These are phyloP conservation scores for Ammopiptanthus mongolicus DNA, from an alignment of 306 rosid species.

Conservation along the genomic window DNA sequence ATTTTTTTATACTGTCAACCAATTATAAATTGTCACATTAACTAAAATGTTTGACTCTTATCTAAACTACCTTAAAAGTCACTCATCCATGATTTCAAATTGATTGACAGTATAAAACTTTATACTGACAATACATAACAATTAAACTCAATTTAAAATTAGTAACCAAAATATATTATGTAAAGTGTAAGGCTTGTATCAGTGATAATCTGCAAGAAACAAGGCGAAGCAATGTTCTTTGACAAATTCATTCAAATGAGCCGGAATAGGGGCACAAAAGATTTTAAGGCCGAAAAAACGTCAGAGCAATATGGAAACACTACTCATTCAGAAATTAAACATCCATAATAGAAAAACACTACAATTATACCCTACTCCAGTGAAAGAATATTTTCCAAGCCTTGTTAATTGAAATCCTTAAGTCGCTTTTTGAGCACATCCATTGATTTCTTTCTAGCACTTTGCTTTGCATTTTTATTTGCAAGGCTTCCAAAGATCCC, in stretches of 20 bases:
- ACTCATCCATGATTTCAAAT: too few species aligned
- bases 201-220: not conserved
- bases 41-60: too few species aligned
- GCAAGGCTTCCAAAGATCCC: slow-evolving; percentile 88
- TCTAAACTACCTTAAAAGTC: too few species aligned
- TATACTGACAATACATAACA: too few species aligned
- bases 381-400: slow-evolving; percentile 22
- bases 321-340: slow-evolving; percentile 17
- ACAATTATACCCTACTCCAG: slow-evolving; percentile 23
- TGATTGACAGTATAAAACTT: too few species aligned
- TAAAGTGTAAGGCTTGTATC: not conserved
- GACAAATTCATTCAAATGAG: slow-evolving; percentile 8
- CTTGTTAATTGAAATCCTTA: slow-evolving; percentile 66
- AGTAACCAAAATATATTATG: not conserved
- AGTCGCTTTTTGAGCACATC: slow-evolving; percentile 77
- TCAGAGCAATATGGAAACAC: not conserved
- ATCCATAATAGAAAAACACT: slow-evolving; percentile 8
- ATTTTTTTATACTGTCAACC: too few species aligned
- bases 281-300: not conserved
- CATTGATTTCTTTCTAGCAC: slow-evolving; percentile 76
- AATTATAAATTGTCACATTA: too few species aligned
- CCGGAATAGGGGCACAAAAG: not conserved
- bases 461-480: slow-evolving; percentile 64
- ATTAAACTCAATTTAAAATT: too few species aligned
- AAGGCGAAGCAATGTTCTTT: not conserved